These are phyloP conservation scores for Pseudogymnoascus sp. DNA, from an alignment of 2,329 filamentous ascomycete genomes.

Conservation along the genomic window DNA sequence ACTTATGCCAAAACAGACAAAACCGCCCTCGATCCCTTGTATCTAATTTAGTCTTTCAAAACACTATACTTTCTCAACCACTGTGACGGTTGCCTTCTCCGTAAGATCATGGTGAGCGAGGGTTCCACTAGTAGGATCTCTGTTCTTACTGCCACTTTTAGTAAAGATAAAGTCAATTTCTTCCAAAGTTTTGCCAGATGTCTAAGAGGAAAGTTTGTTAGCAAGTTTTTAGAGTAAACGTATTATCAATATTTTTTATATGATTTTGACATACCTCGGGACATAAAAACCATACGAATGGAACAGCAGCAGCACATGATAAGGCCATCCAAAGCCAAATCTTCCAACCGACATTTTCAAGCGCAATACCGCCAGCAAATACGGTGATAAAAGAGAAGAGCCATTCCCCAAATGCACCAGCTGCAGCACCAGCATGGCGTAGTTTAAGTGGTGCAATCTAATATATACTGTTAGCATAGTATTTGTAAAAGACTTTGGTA, in stretches of 20 bases:
- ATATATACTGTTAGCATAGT: not conserved
- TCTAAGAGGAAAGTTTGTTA: constrained; percentile 2
- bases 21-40: not conserved
- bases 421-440: constrained; percentile 28
- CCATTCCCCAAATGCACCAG: constrained; percentile 31
- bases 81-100: not conserved
- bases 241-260: not conserved
- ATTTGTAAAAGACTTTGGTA: not conserved
- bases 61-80: not conserved
- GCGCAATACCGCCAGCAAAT: constrained; percentile 28
- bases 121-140: not conserved
- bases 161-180: constrained; percentile 15
- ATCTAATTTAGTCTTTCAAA: not conserved
- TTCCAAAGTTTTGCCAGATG: constrained; percentile 14
- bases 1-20: not conserved
- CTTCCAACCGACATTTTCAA: constrained; percentile 28
- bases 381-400: constrained; percentile 29
- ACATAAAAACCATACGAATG: constrained; percentile 15
- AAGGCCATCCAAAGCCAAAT: constrained; percentile 32
- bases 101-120: not conserved
- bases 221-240: not conserved
- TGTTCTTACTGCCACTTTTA: not conserved
- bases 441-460: constrained; percentile 30
- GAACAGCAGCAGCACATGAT: constrained; percentile 21
- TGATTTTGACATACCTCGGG: constrained; percentile 9